Conservation (phyloP, 2,329 filamentous ascomycete species). For the Penicillium sp. region DNA sequence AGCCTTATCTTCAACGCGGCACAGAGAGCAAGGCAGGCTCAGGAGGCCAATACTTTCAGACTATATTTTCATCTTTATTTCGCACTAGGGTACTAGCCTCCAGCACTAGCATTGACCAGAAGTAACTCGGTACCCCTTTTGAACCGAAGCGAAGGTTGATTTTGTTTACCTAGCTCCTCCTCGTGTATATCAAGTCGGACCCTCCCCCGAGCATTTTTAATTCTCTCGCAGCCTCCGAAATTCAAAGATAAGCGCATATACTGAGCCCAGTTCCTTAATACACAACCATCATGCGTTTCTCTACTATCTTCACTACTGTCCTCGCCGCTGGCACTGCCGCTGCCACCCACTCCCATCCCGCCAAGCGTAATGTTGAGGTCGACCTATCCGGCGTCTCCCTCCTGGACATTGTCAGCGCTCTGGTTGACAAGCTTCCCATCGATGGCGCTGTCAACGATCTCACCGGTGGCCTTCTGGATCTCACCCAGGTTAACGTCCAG, state of each 20-base stretch:
- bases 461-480: neutral
- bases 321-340: neutral
- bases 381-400: neutral
- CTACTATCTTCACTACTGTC: neutral
- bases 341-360: neutral
- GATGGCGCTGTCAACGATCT: neutral
- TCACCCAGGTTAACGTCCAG: neutral
- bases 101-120: neutral
- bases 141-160: neutral
- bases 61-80: neutral
- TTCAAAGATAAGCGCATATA: neutral
- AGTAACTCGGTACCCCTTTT: neutral
- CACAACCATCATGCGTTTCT: neutral
- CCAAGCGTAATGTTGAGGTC: neutral
- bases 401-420: neutral
- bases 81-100: neutral
- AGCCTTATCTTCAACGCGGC: neutral
- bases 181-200: neutral
- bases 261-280: neutral
- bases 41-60: neutral
- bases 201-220: neutral
- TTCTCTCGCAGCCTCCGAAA: neutral
- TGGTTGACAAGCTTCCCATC: neutral
- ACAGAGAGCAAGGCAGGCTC: neutral
- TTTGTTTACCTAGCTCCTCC: neutral